These are phyloP conservation scores for Aspergillus sp. DNA, from an alignment of 2,329 filamentous ascomycete species.

Conservation along the genomic window DNA sequence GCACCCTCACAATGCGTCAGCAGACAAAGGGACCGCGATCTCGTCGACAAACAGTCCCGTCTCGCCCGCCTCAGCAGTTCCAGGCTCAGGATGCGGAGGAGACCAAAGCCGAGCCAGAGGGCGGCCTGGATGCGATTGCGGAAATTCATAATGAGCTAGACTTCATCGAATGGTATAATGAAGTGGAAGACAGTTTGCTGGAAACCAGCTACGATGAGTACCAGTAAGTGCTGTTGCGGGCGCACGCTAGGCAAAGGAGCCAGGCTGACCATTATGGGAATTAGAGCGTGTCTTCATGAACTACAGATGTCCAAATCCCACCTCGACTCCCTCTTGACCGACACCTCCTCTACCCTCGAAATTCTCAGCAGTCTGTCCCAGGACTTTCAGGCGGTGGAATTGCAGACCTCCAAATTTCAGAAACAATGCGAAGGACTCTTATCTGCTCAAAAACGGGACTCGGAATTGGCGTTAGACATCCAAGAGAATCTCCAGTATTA, in stretches of 20 bases:
- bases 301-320: conserved; percentile 78
- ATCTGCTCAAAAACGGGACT: conserved; percentile 75
- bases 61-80: conserved; percentile 31
- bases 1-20: conserved; percentile 26
- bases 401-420: conserved; percentile 90
- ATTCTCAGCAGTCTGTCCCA: conserved; percentile 76
- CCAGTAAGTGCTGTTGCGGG: conserved; percentile 53
- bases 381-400: conserved; percentile 83
- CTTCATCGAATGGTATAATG: conserved; percentile 59
- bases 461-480: conserved; percentile 77
- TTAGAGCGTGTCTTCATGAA: conserved; percentile 75
- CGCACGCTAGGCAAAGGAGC: neutral
- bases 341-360: conserved; percentile 72
- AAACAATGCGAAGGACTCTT: conserved; percentile 87
- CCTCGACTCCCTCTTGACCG: conserved; percentile 73
- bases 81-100: conserved; percentile 22
- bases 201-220: conserved; percentile 85
- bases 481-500: conserved; percentile 93
- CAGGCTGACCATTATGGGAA: conserved; percentile 8
- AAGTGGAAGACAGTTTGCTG: conserved; percentile 66
- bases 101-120: conserved; percentile 14
- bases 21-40: conserved; percentile 32
- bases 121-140: conserved; percentile 22
- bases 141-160: conserved; percentile 59
- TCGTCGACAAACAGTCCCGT: conserved; percentile 39